phyloP scores from a whole-genome alignment of 2,329 filamentous ascomycete genomes.

The Venturia asperata region DNA sequence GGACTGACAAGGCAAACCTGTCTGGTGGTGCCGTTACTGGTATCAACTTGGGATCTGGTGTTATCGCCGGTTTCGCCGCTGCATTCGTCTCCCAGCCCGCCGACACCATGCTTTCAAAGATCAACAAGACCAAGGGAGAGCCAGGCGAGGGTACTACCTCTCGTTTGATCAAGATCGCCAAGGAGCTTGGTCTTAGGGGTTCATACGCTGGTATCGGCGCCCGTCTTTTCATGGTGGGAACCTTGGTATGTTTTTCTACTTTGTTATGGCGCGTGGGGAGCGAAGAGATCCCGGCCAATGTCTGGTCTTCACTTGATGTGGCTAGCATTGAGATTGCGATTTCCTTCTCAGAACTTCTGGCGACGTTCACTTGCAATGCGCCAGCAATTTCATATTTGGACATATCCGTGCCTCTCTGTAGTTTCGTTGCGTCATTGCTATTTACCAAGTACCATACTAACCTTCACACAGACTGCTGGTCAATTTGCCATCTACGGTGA shows the following conservation, averaged over 20 bases:
- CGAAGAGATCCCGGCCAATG: background rate
- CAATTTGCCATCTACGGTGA: conserved; percentile 88
- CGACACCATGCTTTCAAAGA: conserved; percentile 91
- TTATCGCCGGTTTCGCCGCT: conserved; percentile 80
- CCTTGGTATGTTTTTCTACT: conserved; percentile 14
- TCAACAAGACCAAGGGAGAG: conserved; percentile 88
- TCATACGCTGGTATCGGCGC: conserved; percentile 76
- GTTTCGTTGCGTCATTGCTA: background rate
- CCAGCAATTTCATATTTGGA: background rate
- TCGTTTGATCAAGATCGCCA: conserved; percentile 80
- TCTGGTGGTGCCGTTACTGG: conserved; percentile 64
- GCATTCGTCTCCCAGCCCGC: conserved; percentile 82
- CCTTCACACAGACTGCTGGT: conserved; percentile 50
- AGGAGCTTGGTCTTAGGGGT: conserved; percentile 74
- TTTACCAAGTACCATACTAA: background rate
- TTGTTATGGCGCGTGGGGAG: background rate
- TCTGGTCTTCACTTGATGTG: conserved; percentile 11
- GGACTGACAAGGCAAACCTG: conserved; percentile 62
- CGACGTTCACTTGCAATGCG: conserved; percentile 9
- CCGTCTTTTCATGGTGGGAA: conserved; percentile 57
- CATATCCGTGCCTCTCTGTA: background rate
- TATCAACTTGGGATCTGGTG: conserved; percentile 78
- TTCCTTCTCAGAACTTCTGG: conserved; percentile 19
- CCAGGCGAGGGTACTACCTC: conserved; percentile 76
- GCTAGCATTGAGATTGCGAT: background rate